Evolutionary conservation across 352 stramenopile genomes (phyloP).

Genomic region (Blastocystis sp.): DNA sequence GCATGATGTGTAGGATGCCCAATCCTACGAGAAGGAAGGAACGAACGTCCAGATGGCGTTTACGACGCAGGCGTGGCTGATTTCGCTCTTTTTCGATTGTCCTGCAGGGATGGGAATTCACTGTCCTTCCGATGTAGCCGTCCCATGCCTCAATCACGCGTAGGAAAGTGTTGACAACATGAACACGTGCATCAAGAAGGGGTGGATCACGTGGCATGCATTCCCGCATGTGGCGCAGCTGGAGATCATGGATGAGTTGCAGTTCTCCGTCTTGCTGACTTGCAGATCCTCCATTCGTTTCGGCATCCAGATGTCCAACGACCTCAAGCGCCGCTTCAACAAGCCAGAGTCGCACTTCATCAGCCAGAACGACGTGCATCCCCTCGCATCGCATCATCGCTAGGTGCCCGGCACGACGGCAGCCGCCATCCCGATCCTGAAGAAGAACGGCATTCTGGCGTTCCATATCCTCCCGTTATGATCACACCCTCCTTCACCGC

Average conservation of each 20-base stretch:
- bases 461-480: constrained; percentile 62
- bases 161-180: constrained; percentile 51
- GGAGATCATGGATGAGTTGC: constrained; percentile 65
- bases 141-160: background rate
- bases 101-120: constrained; percentile 36
- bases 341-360: constrained; percentile 59
- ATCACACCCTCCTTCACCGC: background rate
- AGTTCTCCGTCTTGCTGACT: background rate
- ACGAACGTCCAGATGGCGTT: constrained; percentile 62
- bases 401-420: constrained; percentile 57
- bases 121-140: constrained; percentile 45
- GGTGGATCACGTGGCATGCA: constrained; percentile 66
- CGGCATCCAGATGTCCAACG: constrained; percentile 67
- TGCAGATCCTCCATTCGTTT: constrained; percentile 66
- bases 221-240: constrained; percentile 64
- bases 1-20: constrained; percentile 45
- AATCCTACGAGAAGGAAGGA: constrained; percentile 33
- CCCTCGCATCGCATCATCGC: background rate
- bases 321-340: constrained; percentile 63
- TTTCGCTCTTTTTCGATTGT: constrained; percentile 68
- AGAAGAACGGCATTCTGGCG: constrained; percentile 51
- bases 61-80: constrained; percentile 59
- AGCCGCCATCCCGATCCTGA: constrained; percentile 52
- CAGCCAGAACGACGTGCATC: constrained; percentile 53
- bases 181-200: constrained; percentile 63